These are phyloP conservation scores for Stagonosporopsis rhizophila DNA, from an alignment of 2,329 filamentous ascomycete genomes.

Conservation along the genomic window DNA sequence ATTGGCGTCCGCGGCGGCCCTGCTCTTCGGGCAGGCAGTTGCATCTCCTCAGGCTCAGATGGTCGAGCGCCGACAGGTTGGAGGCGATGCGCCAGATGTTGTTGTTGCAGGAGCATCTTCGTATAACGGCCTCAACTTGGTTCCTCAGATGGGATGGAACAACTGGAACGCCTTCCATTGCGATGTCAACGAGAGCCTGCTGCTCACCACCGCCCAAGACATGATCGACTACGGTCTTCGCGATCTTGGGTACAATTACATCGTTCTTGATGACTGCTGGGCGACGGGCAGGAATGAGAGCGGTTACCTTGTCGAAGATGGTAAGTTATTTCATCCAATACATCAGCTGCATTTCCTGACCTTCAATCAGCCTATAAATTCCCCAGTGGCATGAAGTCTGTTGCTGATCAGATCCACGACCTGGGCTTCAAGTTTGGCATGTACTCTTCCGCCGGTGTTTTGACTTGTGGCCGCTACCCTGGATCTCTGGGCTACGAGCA, in stretches of 20 bases:
- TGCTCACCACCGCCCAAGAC: slow-evolving; percentile 56
- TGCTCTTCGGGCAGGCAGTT: slow-evolving; percentile 9
- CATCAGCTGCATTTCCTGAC: neutral
- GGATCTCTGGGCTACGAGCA: slow-evolving; percentile 60
- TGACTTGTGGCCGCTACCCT: slow-evolving; percentile 50
- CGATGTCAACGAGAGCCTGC: slow-evolving; percentile 55
- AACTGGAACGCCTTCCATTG: slow-evolving; percentile 52
- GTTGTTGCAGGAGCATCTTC: slow-evolving; percentile 17
- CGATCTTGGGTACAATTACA: slow-evolving; percentile 60
- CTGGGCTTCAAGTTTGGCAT: slow-evolving; percentile 62
- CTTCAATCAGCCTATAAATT: slow-evolving; percentile 34
- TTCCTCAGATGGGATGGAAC: slow-evolving; percentile 51
- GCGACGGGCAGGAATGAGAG: slow-evolving; percentile 51
- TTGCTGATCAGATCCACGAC: slow-evolving; percentile 58
- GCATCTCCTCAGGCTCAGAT: slow-evolving; percentile 17
- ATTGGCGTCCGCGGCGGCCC: slow-evolving; percentile 9
- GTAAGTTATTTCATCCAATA: slow-evolving; percentile 32
- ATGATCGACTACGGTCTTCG: slow-evolving; percentile 56
- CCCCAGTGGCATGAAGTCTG: slow-evolving; percentile 56
- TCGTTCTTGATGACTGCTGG: slow-evolving; percentile 64
- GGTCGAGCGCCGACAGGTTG: slow-evolving; percentile 14
- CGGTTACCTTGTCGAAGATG: slow-evolving; percentile 49
- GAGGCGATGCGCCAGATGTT: slow-evolving; percentile 9
- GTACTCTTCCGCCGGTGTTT: slow-evolving; percentile 58
- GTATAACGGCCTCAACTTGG: slow-evolving; percentile 48